Base-by-base conservation (phyloP, 164 flowering plant species). In the Aristolochia contorta region DNA sequence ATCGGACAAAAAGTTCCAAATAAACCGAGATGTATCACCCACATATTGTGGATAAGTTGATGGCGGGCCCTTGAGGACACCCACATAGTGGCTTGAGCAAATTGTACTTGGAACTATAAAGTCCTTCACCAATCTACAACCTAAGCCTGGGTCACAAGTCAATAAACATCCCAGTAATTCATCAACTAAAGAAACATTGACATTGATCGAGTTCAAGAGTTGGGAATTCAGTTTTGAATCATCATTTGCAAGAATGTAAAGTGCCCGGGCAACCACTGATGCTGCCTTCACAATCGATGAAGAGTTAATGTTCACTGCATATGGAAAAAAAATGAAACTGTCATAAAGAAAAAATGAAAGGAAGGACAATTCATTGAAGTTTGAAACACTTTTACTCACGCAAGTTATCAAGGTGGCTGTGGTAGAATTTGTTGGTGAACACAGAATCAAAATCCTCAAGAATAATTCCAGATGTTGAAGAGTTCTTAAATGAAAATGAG, bases 1-100 rank as follows among this genome's bases (percentile, higher is more conserved):
- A 37, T 93, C 92, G 12, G 97, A 96, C 61, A 93, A 64, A 76
- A 87, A 93, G 69, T 87, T 87, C 94, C 94, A 90, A 24, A 89
- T 48, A 49, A 93, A 90, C 65, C 98, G 77, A 55, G 98, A 80
- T 59, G 79, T 58, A 64, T 93, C 97, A 58, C 70, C 69, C 0
- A 74, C 81, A 70, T 70, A 70, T 37, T 66, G 78, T 52, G 54
- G 75, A 69, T 74, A 46, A 19, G 84, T 63, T 2, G 89, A 72
- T 70, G 97, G 98, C 32, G 79, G 80, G 53, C 79, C 90, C 61
- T 72, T 37, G 21, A 93, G 58, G 51, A 93, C 97, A 65, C 98
- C 98, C 57, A 81, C 97, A 74, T 93, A 93, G 75, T 83, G 80
- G 76, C 77, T 83, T 1, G 97, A 96, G 79, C 98, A 93, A 21